These are phyloP conservation scores for Aspergillus piperis DNA, from an alignment of 2,329 filamentous ascomycete species.

Conservation along the genomic window DNA sequence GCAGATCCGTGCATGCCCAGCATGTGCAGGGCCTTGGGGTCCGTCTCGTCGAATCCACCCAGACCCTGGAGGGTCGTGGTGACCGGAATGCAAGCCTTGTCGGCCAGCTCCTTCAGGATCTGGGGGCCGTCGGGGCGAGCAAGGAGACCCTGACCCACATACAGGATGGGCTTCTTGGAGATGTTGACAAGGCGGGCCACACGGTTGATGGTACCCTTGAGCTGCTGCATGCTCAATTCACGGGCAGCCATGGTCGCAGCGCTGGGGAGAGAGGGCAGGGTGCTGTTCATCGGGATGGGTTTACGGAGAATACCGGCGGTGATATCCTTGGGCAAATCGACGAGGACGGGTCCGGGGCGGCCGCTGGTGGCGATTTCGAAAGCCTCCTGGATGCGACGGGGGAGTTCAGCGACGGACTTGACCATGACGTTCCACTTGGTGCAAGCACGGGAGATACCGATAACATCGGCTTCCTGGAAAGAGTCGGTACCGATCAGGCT, in stretches of 20 bases:
- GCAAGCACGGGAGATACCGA: conserved; percentile 91
- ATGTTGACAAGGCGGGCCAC: conserved; percentile 82
- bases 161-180: conserved; percentile 92
- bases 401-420: conserved; percentile 90
- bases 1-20: conserved; percentile 97
- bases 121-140: conserved; percentile 75
- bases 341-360: conserved; percentile 88
- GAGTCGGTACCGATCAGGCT: conserved; percentile 90
- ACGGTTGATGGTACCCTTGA: conserved; percentile 71
- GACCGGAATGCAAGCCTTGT: conserved; percentile 89
- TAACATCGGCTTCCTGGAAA: conserved; percentile 94
- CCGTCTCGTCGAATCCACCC: conserved; percentile 87
- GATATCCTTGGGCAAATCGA: conserved; percentile 95
- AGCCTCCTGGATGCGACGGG: conserved; percentile 91
- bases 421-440: conserved; percentile 99
- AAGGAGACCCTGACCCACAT: conserved; percentile 88
- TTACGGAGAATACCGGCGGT: conserved; percentile 80
- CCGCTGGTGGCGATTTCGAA: conserved; percentile 97
- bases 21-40: conserved; percentile 96
- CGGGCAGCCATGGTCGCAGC: conserved; percentile 81
- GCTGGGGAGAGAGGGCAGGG: conserved; percentile 76
- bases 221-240: conserved; percentile 70
- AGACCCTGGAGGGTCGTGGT: conserved; percentile 95
- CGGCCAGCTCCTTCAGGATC: conserved; percentile 79
- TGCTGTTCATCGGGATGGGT: conserved; percentile 76